Evolutionary conservation across 345 rosid genomes (phyloP).

Genomic region (Adansonia digitata): DNA sequence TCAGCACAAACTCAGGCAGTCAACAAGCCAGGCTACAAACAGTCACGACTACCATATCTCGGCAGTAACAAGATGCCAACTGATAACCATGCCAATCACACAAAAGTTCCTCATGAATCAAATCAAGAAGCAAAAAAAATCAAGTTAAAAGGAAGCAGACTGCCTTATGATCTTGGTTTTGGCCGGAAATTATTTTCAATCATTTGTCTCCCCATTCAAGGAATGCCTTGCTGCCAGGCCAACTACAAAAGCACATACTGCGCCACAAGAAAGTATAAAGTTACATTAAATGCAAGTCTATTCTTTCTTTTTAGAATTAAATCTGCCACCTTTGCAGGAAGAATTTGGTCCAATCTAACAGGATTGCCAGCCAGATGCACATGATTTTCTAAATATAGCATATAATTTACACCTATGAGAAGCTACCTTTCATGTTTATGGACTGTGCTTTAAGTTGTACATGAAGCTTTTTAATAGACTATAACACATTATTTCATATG

Average conservation of each 20-base stretch:
- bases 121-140: slow-evolving; percentile 1
- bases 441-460: too few relatives aligned
- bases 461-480: neutral
- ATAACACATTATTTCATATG: neutral
- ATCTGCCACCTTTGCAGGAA: too few relatives aligned
- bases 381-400: neutral
- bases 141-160: slow-evolving; percentile 19
- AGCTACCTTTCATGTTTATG: too few relatives aligned
- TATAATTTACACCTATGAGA: neutral
- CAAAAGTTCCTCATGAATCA: neutral
- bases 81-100: neutral
- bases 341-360: too few relatives aligned
- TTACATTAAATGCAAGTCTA: neutral
- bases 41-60: neutral
- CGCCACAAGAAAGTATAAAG: slow-evolving; percentile 2
- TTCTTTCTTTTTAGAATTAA: neutral
- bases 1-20: neutral
- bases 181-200: slow-evolving; percentile 23
- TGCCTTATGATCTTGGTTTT: slow-evolving; percentile 18
- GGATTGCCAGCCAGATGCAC: neutral
- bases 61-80: neutral
- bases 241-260: neutral
- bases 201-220: slow-evolving; percentile 39
- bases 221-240: slow-evolving; percentile 36
- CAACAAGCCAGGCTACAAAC: too few relatives aligned